Conservation (phyloP, 2,329 filamentous ascomycete genomes). For the Neopestalotiopsis rosae region DNA sequence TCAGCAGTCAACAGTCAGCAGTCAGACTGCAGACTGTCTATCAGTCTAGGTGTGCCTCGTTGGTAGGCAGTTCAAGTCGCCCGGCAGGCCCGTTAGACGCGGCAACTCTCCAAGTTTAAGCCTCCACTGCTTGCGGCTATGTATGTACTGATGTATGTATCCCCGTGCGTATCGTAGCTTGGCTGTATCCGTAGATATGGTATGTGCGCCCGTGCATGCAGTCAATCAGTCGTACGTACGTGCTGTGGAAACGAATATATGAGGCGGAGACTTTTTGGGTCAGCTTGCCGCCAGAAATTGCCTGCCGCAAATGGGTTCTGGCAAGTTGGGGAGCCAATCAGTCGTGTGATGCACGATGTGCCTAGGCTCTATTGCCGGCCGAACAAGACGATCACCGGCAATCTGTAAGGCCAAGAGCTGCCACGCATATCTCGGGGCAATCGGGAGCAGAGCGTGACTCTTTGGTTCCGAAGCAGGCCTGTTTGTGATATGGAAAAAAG, state of each 20-base stretch:
- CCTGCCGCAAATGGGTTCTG: conserved; percentile 15
- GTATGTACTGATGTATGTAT: too few species aligned
- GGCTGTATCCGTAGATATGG: not conserved
- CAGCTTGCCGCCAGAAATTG: conserved; percentile 10
- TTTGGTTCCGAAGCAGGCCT: not conserved
- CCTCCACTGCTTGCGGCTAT: not conserved
- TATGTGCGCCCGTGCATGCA: not conserved
- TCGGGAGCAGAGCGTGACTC: not conserved
- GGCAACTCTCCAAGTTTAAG: not conserved
- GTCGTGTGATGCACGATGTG: not conserved
- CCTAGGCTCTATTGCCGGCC: conserved; percentile 4
- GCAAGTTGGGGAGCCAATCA: conserved; percentile 14
- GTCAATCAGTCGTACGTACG: not conserved
- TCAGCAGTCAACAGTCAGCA: not conserved
- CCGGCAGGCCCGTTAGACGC: conserved; percentile 1
- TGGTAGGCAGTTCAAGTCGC: not conserved
- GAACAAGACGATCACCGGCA: not conserved
- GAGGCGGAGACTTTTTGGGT: conserved; percentile 4
- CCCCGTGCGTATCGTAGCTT: too few species aligned
- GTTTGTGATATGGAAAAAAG: not conserved
- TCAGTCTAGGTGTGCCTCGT: not conserved
- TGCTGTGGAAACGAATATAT: conserved; percentile 5
- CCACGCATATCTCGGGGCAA: conserved; percentile 5
- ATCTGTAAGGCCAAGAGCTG: not conserved
- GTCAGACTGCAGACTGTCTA: too few species aligned